Base-by-base conservation (phyloP, 169 alveolate genomes). In the Babesia divergens region DNA sequence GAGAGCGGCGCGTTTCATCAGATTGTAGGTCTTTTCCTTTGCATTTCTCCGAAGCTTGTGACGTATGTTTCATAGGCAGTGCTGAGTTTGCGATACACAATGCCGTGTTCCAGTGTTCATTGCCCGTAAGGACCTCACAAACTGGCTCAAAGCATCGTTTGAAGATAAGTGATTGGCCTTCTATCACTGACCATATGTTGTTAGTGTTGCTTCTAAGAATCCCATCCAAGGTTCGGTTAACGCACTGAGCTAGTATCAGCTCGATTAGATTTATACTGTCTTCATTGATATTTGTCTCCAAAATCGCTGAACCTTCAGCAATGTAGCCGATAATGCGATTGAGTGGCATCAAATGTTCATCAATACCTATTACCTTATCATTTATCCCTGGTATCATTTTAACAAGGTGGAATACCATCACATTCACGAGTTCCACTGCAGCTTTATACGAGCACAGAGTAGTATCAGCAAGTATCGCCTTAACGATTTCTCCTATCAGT, bases 161-260 rank as follows among this genome's bases (percentile, higher is more conserved):
- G 60, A 32, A 44, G 0, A 62, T 20, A 3, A 44, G 8, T 4
- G 24, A 44, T 2, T 32, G 49, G 1, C 52, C 56, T n/a, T 62
- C 59, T 3, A 18, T 46, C 4, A 62, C 56, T 9, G 40, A 4
- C 43, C 59, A 46, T 13, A 62, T 29, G 60, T 62, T 62, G 59
- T 46, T 62, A 32, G 51, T 62, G n/a, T 28, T 28, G 47, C 72
- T 62, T 24, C 13, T 62, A 13, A 62, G 31, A 1, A 62, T 58
- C 16, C 37, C 35, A 5, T 43, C 72, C 34, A 62, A 16, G 8
- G 72, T 44, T 22, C 20, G 26, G 56, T 8, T 24, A 34, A 44
- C 22, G 43, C 46, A 62, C n/a, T n/a, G 44, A 4, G 35, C n/a
- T 22, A 62, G 11, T 11, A 24, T 18, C 3, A 3, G 9, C 49